Conservation (phyloP, 2,329 filamentous ascomycete species). For the Xylariomycetidae sp. region DNA sequence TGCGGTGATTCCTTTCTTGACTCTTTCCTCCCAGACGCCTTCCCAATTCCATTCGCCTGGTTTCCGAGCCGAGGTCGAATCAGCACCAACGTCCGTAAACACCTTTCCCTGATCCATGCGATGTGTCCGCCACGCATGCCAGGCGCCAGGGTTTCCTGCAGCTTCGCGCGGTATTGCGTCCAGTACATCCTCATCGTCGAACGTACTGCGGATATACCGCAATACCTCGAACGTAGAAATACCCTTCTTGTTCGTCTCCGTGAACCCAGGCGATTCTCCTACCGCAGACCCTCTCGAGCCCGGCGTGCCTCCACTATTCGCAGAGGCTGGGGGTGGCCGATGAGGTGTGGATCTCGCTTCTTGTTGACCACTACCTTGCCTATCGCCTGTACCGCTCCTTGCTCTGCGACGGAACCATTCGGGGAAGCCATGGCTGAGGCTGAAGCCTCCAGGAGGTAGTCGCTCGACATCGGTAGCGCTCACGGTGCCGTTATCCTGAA, state of each 20-base stretch:
- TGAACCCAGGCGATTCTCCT: conserved; percentile 31
- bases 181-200: conserved; percentile 71
- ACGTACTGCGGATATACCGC: conserved; percentile 75
- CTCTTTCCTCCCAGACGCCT: conserved; percentile 89
- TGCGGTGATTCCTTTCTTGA: conserved; percentile 70
- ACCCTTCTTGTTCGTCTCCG: conserved; percentile 36
- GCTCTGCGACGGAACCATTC: conserved; percentile 72
- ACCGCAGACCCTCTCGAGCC: conserved; percentile 22
- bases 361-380: conserved; percentile 38
- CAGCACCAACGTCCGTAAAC: conserved; percentile 10
- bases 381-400: conserved; percentile 28
- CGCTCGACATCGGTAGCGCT: conserved; percentile 80
- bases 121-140: conserved; percentile 86
- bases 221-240: conserved; percentile 65
- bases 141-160: conserved; percentile 85
- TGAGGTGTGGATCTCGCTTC: conserved; percentile 23
- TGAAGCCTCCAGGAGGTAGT: conserved; percentile 85
- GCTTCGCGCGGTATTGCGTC: conserved; percentile 76
- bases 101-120: conserved; percentile 47
- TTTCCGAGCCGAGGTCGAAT: conserved; percentile 32
- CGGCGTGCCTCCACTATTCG: conserved; percentile 17
- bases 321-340: conserved; percentile 20
- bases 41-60: conserved; percentile 97
- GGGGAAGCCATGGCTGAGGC: conserved; percentile 84
- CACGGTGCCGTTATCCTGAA: conserved; percentile 69